Evolutionary conservation across 257 asterid genomes (phyloP), one percentile per base, ranked within the genome.

Genomic region (Nicotiana obtusifolia): DNA sequence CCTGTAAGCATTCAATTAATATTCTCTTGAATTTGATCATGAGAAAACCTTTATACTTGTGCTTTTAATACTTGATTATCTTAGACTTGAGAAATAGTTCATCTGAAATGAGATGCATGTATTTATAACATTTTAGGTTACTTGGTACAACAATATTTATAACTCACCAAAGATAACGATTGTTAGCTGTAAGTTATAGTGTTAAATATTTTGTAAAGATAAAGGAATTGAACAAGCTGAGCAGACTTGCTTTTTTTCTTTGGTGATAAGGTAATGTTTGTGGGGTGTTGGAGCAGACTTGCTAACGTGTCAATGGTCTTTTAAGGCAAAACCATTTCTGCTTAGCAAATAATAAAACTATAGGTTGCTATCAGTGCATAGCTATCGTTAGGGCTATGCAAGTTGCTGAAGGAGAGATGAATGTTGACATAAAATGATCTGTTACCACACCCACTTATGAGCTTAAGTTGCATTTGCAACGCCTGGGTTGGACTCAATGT

Each of bases 81-180:
- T 5, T n/a, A 44, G 78, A 71, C 20, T 71, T 22, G 78, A 20
- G 59, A 22, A 22, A 41, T 44, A 71, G 33, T 57, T 71, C 13
- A 69, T 44, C 78, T 71, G 78, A 73, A 73, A 47, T 14, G 79
- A 73, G 79, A 73, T 73, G 16, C 60, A 47, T 73, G 61, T 73
- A 24, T 14, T 24, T 73, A 10, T 73, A 13, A 13, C 78, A 22
- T 44, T 44, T 60, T 41, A 7, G 41, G 24, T 73, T 73, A 41
- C 44, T 49, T 73, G 0, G 16, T 4, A 49, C 37, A 73, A 15
- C 26, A 47, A 73, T 47, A 47, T 47, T 11, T 24, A 24, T 73
- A 73, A 71, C 22, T 73, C 78, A 73, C 78, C 15, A 73, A 73
- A 47, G 78, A 73, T 20, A 73, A 24, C 37, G 15, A 73, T 73